phyloP scores from a whole-genome alignment of 2,329 filamentous ascomycete genomes.

The Talaromyces sp. region DNA sequence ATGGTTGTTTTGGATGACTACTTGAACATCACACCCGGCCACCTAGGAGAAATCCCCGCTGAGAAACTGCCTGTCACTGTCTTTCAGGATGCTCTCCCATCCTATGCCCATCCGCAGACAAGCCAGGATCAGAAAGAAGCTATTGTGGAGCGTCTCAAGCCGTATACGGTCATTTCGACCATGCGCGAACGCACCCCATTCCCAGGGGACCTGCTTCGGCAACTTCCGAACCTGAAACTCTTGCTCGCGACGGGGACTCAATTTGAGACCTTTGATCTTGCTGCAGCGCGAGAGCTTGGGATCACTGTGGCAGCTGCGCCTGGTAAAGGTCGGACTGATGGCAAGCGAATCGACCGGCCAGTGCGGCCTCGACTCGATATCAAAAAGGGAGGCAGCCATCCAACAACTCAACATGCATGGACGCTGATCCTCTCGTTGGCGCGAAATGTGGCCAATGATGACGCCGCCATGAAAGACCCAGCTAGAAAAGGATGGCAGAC shows the following conservation, averaged over 20 bases:
- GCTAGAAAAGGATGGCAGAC: conserved; percentile 57
- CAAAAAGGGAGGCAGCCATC: conserved; percentile 3
- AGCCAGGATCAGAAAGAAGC: conserved; percentile 42
- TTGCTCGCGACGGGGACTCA: conserved; percentile 63
- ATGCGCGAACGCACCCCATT: conserved; percentile 73
- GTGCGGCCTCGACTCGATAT: conserved; percentile 27
- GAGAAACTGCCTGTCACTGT: not conserved
- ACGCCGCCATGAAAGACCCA: conserved; percentile 57
- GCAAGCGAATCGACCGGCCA: not conserved
- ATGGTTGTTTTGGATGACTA: conserved; percentile 67
- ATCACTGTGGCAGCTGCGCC: conserved; percentile 2
- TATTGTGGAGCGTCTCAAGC: conserved; percentile 57
- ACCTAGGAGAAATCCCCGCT: conserved; percentile 51
- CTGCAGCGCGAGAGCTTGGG: not conserved
- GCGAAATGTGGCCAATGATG: conserved; percentile 60
- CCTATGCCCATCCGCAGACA: conserved; percentile 20
- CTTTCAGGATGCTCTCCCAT: not conserved
- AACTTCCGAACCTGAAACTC: conserved; percentile 64
- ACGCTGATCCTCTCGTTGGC: conserved; percentile 51
- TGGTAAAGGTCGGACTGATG: not conserved
- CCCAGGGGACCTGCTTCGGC: conserved; percentile 54
- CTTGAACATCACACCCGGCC: conserved; percentile 50
- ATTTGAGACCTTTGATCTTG: conserved; percentile 4
- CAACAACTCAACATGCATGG: conserved; percentile 9
- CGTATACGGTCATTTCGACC: conserved; percentile 63